A percentile compares a stretch with the other conserved stretches of the same genome.
Evolutionary conservation across 176 grass and related monocot genomes (phyloP).

Genomic region (Bromus sterilis): DNA sequence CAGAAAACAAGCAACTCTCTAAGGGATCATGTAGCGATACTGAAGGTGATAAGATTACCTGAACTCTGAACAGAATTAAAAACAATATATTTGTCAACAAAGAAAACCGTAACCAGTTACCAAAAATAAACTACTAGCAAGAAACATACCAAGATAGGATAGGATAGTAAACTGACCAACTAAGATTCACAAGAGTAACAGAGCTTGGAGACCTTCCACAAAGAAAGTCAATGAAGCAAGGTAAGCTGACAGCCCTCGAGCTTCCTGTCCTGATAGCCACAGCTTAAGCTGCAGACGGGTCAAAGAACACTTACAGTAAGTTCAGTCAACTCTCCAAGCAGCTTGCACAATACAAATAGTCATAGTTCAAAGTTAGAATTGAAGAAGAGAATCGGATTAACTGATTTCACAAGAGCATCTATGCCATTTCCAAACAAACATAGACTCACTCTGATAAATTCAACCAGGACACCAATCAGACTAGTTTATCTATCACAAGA

Average conservation of each 20-base stretch:
- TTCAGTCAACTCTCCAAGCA: constrained; percentile 14
- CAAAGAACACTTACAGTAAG: constrained; percentile 27
- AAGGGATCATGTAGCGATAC: neutral
- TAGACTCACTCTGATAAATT: neutral
- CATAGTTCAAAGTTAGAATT: neutral
- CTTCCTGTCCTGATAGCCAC: constrained; percentile 38
- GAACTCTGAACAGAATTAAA: constrained; percentile 1
- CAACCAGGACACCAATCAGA: neutral
- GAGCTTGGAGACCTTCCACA: constrained; percentile 12
- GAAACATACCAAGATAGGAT: neutral
- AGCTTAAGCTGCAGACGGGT: constrained; percentile 51
- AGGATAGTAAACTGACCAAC: constrained; percentile 41
- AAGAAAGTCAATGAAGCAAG: constrained; percentile 8
- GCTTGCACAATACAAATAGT: neutral
- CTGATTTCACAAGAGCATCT: neutral
- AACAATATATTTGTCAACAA: neutral
- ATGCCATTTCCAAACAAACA: neutral
- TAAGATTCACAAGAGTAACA: constrained; percentile 17
- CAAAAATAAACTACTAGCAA: neutral
- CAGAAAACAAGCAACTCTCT: neutral
- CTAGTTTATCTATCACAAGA: neutral
- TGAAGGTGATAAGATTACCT: neutral
- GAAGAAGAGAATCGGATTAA: neutral
- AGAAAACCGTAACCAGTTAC: neutral
- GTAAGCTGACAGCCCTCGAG: constrained; percentile 11